A percentile compares a stretch with the other conserved stretches of the same genome.
Evolutionary conservation across 2,329 filamentous ascomycete species (phyloP).

Genomic region (Dactylellina sp.): DNA sequence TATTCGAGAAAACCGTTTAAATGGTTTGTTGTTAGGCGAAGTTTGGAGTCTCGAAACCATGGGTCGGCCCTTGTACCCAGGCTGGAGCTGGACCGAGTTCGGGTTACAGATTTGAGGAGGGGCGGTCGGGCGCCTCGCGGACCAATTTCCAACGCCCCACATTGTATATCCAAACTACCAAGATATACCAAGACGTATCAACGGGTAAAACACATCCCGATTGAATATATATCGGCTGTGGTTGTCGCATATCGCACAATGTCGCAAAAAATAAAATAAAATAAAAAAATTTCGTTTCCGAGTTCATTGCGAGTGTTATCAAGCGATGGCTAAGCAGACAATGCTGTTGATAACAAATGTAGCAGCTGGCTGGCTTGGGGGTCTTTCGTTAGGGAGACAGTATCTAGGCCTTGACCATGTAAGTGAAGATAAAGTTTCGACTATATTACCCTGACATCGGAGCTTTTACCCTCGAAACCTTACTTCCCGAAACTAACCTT

Average conservation of each 20-base stretch:
- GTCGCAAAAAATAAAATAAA: conserved; percentile 7
- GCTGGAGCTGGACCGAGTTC: conserved; percentile 16
- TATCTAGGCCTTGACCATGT: too few species aligned
- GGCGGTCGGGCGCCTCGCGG: not conserved
- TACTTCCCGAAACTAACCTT: too few species aligned
- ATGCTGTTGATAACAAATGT: not conserved
- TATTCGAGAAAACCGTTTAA: not conserved
- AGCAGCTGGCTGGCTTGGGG: not conserved
- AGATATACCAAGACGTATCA: not conserved
- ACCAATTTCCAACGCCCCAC: not conserved
- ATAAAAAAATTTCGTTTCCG: too few species aligned
- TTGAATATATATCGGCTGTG: conserved; percentile 19
- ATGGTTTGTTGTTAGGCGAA: conserved; percentile 25
- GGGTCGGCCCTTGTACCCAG: not conserved
- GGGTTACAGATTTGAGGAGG: not conserved
- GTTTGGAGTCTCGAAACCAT: conserved; percentile 28
- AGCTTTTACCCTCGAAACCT: not conserved
- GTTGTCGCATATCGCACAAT: conserved; percentile 7
- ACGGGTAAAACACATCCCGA: not conserved
- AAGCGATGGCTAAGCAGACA: conserved; percentile 20
- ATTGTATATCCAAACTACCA: conserved; percentile 1
- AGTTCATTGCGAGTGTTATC: conserved; percentile 9
- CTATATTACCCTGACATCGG: not conserved
- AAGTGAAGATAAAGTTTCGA: not conserved
- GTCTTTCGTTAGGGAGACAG: not conserved